Evolutionary conservation across 176 grass and related monocot genomes (phyloP).

Genomic region (Cenchrus purpureus): DNA sequence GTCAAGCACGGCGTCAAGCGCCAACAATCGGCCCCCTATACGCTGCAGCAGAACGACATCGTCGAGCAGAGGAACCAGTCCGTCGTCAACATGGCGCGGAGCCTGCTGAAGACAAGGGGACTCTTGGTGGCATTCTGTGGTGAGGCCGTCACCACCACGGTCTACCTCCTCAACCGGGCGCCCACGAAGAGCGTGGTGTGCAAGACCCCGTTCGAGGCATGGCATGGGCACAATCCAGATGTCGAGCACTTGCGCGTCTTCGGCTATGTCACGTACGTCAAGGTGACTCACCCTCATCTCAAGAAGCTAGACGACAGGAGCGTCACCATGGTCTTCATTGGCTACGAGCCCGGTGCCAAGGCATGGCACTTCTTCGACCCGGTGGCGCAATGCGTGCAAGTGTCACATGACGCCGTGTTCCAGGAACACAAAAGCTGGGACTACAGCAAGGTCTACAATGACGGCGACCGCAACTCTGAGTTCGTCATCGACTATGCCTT

Average conservation of each 20-base stretch:
- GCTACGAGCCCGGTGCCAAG: background rate
- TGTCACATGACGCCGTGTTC: background rate
- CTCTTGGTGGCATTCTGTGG: background rate
- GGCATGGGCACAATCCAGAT: background rate
- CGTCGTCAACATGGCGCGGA: background rate
- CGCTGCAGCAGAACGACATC: too few species aligned
- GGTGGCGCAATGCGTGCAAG: accelerated
- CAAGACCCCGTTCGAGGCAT: too few species aligned
- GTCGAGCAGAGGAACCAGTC: too few species aligned
- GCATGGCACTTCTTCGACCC: background rate
- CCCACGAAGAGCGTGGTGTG: too few species aligned
- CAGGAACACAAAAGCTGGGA: background rate
- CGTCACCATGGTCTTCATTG: background rate
- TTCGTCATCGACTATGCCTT: too few species aligned
- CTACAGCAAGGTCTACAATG: background rate
- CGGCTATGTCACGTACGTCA: background rate
- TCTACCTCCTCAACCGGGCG: too few species aligned
- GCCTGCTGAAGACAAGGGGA: background rate
- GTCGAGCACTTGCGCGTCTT: background rate
- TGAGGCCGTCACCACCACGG: too few species aligned
- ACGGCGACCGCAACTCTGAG: too few species aligned
- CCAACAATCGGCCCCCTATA: too few species aligned
- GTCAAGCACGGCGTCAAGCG: too few species aligned
- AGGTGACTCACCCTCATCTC: background rate
- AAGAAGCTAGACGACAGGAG: background rate